A percentile compares a stretch with the other conserved stretches of the same genome.
phyloP scores from a whole-genome alignment of 1,284 basidiomycete species.

The Trichosporon ovoides region DNA sequence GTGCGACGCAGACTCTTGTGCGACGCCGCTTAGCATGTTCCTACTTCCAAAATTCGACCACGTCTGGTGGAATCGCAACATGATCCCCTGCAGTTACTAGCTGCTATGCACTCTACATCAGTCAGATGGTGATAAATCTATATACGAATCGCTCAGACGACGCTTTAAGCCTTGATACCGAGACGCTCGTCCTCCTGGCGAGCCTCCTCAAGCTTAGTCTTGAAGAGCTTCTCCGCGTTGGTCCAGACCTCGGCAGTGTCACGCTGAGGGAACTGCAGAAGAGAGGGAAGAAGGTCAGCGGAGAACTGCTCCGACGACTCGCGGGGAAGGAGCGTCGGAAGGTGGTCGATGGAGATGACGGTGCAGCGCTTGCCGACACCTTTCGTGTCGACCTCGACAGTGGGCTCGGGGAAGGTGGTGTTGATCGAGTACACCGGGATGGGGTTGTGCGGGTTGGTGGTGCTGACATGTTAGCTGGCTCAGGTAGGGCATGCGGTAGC shows the following conservation, averaged over 20 bases:
- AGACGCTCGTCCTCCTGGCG: slow-evolving; percentile 40
- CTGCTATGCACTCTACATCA: slow-evolving; percentile 1
- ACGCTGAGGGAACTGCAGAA: slow-evolving; percentile 70
- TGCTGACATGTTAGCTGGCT: slow-evolving; percentile 46
- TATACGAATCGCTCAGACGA: not conserved
- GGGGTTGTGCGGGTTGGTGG: slow-evolving; percentile 97
- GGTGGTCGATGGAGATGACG: slow-evolving; percentile 95
- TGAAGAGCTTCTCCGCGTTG: slow-evolving; percentile 82
- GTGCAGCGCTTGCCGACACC: slow-evolving; percentile 55
- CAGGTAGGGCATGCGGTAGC: not conserved
- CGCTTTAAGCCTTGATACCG: slow-evolving; percentile 33
- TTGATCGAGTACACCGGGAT: slow-evolving; percentile 94
- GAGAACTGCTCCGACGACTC: slow-evolving; percentile 98
- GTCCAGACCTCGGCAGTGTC: slow-evolving; percentile 73
- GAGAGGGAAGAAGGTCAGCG: slow-evolving; percentile 76
- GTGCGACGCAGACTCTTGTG: not conserved
- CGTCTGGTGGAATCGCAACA: no score
- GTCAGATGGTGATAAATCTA: not conserved
- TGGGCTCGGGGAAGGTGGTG: slow-evolving; percentile 91
- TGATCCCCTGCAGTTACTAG: not conserved
- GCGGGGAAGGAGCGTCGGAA: slow-evolving; percentile 84
- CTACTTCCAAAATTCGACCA: no score
- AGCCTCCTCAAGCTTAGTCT: slow-evolving; percentile 62
- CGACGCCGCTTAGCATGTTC: not conserved
- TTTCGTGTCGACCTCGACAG: slow-evolving; percentile 78